These are phyloP conservation scores for Raphanus sativus DNA, from an alignment of 345 rosid genomes.

Conservation along the genomic window DNA sequence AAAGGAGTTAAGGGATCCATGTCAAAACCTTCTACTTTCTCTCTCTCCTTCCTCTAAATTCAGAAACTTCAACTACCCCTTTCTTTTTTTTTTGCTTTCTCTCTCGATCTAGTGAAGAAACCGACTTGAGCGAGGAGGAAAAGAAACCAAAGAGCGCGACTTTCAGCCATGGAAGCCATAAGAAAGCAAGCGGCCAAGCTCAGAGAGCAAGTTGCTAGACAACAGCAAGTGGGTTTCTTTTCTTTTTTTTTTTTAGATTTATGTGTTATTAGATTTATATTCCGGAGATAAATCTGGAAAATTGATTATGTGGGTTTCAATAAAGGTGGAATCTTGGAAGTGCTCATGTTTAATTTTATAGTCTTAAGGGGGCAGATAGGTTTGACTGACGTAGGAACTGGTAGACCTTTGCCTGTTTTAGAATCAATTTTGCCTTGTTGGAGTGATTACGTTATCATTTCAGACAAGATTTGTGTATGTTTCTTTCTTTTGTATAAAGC, in stretches of 20 bases:
- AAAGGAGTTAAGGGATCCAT: background rate
- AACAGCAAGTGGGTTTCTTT: constrained; percentile 64
- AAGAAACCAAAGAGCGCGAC: no score
- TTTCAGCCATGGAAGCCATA: constrained; percentile 65
- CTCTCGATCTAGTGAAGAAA: constrained; percentile 30
- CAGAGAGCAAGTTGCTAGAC: constrained; percentile 91
- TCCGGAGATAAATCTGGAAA: background rate
- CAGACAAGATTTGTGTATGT: constrained; percentile 15
- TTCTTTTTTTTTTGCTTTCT: background rate
- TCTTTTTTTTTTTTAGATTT: background rate
- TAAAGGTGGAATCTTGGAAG: constrained; percentile 3
- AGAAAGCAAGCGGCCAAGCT: constrained; percentile 87
- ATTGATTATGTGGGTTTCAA: background rate
- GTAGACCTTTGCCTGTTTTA: no score
- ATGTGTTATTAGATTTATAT: constrained; percentile 17
- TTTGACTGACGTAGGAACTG: constrained; percentile 25
- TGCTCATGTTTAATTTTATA: background rate
- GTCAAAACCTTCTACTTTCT: background rate
- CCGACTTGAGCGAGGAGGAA: no score
- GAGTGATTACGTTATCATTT: background rate
- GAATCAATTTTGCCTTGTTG: background rate
- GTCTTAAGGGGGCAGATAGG: background rate
- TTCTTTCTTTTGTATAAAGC: background rate
- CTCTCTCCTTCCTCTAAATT: background rate
- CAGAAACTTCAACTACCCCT: background rate